phyloP scores from a whole-genome alignment of 2,329 filamentous ascomycete genomes.

The Aspergillus ochraceus region DNA sequence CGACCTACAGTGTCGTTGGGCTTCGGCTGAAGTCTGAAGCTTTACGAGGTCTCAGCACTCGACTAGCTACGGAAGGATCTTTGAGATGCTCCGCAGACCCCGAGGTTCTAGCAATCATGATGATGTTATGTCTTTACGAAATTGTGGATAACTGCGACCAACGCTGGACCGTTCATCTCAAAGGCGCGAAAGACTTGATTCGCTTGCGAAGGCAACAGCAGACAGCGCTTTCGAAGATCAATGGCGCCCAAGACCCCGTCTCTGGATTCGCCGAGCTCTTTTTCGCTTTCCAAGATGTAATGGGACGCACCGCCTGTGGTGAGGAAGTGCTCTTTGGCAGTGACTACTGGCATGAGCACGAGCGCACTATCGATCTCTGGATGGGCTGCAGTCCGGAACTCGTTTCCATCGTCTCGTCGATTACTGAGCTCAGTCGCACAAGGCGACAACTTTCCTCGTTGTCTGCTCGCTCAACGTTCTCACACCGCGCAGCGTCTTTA shows the following conservation, averaged over 20 bases:
- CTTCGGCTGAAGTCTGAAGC: conserved; percentile 40
- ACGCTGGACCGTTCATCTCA: conserved; percentile 51
- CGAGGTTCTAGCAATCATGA: conserved; percentile 45
- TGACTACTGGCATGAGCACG: conserved; percentile 48
- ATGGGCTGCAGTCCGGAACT: conserved; percentile 52
- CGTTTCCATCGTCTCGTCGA: conserved; percentile 48
- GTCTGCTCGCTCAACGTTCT: conserved; percentile 26
- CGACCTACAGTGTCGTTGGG: conserved; percentile 31
- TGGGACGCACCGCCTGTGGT: conserved; percentile 52
- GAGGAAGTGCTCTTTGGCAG: conserved; percentile 48
- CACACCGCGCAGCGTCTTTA: conserved; percentile 35
- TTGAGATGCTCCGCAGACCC: conserved; percentile 30
- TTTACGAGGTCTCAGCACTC: conserved; percentile 36
- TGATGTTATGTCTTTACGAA: conserved; percentile 49
- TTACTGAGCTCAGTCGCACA: conserved; percentile 48
- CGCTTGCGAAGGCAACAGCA: conserved; percentile 35
- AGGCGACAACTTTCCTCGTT: conserved; percentile 29
- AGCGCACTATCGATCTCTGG: conserved; percentile 45
- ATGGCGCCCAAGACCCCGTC: conserved; percentile 22
- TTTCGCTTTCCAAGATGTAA: conserved; percentile 55
- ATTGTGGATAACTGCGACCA: conserved; percentile 46
- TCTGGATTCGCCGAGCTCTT: conserved; percentile 47
- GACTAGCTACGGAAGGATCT: conserved; percentile 29
- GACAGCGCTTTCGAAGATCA: conserved; percentile 9
- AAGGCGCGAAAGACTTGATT: conserved; percentile 50